Conservation (phyloP, 148 eudicot species). For the Rhododendron simsii region DNA sequence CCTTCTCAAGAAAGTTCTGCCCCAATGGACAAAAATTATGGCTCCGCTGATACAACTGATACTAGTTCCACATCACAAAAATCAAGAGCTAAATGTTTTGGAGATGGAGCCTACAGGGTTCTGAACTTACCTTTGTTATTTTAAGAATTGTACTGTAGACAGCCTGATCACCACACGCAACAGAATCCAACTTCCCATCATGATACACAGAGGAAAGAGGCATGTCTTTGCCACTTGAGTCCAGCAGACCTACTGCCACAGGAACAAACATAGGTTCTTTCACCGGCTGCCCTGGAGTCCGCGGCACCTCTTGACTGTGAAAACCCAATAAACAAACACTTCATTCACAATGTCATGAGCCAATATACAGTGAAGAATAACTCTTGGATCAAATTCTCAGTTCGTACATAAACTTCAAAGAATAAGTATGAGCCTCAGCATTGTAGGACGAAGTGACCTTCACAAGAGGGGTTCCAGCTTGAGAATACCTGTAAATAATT, state of each 20-base stretch:
- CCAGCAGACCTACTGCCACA: slow-evolving; percentile 72
- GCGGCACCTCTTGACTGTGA: slow-evolving; percentile 85
- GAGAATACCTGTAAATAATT: slow-evolving; percentile 67
- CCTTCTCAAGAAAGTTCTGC: background rate
- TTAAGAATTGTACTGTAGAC: slow-evolving; percentile 69
- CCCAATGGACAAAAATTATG: background rate
- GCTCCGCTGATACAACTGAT: background rate
- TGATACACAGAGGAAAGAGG: slow-evolving; percentile 72
- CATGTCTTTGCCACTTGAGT: slow-evolving; percentile 80
- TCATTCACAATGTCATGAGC: background rate
- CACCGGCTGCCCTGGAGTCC: slow-evolving; percentile 83
- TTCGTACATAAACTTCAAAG: slow-evolving; percentile 76
- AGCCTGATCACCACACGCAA: slow-evolving; percentile 41
- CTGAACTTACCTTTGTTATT: slow-evolving; percentile 66
- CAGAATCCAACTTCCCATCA: slow-evolving; percentile 62
- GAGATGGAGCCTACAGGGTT: background rate
- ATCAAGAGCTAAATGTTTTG: background rate
- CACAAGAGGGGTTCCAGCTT: slow-evolving; percentile 92
- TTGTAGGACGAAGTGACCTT: slow-evolving; percentile 76
- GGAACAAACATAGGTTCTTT: slow-evolving; percentile 99
- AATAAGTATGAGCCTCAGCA: slow-evolving; percentile 58
- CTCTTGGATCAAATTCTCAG: background rate
- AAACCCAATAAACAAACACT: slow-evolving; percentile 3
- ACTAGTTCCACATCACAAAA: background rate
- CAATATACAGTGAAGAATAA: background rate